phyloP scores from a whole-genome alignment of 352 stramenopile genomes.

The Globisporangium middletonii region DNA sequence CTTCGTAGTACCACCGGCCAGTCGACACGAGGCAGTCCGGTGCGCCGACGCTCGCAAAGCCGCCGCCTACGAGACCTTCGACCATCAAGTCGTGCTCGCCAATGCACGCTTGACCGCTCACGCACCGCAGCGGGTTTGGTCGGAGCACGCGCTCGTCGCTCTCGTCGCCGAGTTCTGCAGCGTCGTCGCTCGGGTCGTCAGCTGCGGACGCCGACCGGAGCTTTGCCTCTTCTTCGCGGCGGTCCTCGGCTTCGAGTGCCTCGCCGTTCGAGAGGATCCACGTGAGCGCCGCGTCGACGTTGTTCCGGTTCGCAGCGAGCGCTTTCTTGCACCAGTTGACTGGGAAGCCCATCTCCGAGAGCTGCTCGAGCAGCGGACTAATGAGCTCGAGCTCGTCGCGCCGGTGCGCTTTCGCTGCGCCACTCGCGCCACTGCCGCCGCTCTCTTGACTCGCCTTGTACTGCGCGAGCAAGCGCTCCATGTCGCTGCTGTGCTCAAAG shows the following conservation, averaged over 20 bases:
- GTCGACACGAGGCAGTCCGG: slow-evolving; percentile 73
- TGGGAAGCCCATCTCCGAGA: slow-evolving; percentile 93
- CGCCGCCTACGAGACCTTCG: slow-evolving; percentile 76
- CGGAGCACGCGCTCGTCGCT: slow-evolving; percentile 31
- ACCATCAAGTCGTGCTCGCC: slow-evolving; percentile 81
- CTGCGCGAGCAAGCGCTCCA: slow-evolving; percentile 82
- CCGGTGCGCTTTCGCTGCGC: slow-evolving; percentile 19
- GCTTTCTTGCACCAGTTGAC: slow-evolving; percentile 91
- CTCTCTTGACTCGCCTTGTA: slow-evolving; percentile 54
- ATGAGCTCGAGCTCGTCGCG: slow-evolving; percentile 60
- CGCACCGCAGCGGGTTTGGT: slow-evolving; percentile 74
- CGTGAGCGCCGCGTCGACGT: slow-evolving; percentile 88
- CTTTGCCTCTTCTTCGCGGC: slow-evolving; percentile 77
- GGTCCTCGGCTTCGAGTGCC: slow-evolving; percentile 83
- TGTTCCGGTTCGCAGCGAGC: slow-evolving; percentile 82
- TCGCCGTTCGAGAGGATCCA: slow-evolving; percentile 92
- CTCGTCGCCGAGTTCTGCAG: slow-evolving; percentile 15
- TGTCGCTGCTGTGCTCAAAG: slow-evolving; percentile 90
- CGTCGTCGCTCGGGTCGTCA: slow-evolving; percentile 24
- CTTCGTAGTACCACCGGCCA: slow-evolving; percentile 90
- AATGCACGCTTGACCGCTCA: slow-evolving; percentile 85
- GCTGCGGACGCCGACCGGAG: slow-evolving; percentile 22
- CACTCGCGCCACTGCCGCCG: slow-evolving; percentile 1
- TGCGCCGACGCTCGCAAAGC: slow-evolving; percentile 81
- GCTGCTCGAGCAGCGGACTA: slow-evolving; percentile 75